phyloP scores from a whole-genome alignment of 768 basidiomycete species.

The Suillus weaverae region DNA sequence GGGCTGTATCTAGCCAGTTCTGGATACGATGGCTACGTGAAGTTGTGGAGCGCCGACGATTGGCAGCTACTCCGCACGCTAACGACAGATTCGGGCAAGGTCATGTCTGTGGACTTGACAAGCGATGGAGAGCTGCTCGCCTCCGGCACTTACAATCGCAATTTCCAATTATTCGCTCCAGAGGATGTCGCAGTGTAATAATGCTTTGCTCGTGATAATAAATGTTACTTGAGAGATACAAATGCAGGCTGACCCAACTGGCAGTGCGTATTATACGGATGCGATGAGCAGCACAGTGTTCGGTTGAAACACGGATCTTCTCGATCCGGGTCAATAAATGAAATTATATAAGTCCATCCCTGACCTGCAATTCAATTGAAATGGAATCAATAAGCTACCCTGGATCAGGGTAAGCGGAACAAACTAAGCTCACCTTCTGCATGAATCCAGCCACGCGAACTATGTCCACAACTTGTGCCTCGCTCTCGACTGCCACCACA shows the following conservation, averaged over 20 bases:
- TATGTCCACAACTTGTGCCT: slow-evolving; percentile 78
- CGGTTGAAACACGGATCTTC: not conserved
- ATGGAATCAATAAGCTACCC: slow-evolving; percentile 22
- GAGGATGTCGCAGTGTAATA: slow-evolving; percentile 51
- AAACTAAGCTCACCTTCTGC: slow-evolving; percentile 64
- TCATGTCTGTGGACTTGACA: slow-evolving; percentile 95
- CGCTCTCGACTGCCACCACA: slow-evolving; percentile 86
- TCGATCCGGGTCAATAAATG: slow-evolving; percentile 17
- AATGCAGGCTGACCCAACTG: not conserved
- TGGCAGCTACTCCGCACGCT: slow-evolving; percentile 91
- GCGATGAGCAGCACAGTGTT: not conserved
- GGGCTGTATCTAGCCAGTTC: slow-evolving; percentile 92
- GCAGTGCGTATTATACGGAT: slow-evolving; percentile 2
- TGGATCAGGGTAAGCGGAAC: slow-evolving; percentile 23
- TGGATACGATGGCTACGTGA: slow-evolving; percentile 94
- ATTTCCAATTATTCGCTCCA: slow-evolving; percentile 90
- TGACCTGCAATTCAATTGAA: slow-evolving; percentile 30
- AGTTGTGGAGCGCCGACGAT: slow-evolving; percentile 97
- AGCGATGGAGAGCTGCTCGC: slow-evolving; percentile 82
- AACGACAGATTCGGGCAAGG: slow-evolving; percentile 95
- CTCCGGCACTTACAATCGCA: slow-evolving; percentile 90
- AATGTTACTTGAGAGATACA: slow-evolving; percentile 34
- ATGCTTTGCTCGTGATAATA: slow-evolving; percentile 20
- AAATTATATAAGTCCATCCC: slow-evolving; percentile 42
- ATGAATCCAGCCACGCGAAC: slow-evolving; percentile 87